Evolutionary conservation across 345 rosid species (phyloP).

Genomic region (Salix purpurea): DNA sequence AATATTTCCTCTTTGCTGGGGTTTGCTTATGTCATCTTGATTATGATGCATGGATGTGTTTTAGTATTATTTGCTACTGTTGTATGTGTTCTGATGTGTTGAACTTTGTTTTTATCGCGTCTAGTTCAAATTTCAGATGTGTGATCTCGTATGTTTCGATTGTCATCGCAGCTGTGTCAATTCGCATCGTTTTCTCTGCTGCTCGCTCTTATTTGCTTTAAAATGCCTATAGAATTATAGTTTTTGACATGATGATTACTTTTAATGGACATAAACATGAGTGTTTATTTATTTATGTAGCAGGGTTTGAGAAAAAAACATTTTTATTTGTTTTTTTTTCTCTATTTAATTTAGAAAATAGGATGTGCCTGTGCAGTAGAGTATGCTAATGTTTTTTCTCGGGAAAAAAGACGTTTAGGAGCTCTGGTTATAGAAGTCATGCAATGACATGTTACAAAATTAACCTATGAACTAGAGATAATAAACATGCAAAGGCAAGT

Average conservation of each 20-base stretch:
- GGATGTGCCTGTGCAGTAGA: no score
- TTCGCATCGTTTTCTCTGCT: neutral
- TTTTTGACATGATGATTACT: neutral
- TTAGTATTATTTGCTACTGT: neutral
- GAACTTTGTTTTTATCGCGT: neutral
- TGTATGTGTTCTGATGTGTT: neutral
- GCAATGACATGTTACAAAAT: no score
- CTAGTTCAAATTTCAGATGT: neutral
- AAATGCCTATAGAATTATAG: neutral
- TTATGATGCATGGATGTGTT: neutral
- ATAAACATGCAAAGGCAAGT: no score
- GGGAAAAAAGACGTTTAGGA: no score
- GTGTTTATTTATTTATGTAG: no score
- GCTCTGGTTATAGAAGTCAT: no score
- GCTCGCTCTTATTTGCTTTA: neutral
- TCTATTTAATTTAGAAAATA: no score
- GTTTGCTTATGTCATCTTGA: neutral
- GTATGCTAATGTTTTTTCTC: no score
- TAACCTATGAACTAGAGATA: no score
- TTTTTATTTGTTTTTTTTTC: no score
- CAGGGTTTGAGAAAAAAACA: no score
- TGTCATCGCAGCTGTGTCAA: neutral
- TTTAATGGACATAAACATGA: neutral
- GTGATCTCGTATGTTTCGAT: neutral
- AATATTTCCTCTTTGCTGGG: neutral